Evolutionary conservation across 108 stramenopile species (phyloP).

Genomic region (Thalassiosira profunda): DNA sequence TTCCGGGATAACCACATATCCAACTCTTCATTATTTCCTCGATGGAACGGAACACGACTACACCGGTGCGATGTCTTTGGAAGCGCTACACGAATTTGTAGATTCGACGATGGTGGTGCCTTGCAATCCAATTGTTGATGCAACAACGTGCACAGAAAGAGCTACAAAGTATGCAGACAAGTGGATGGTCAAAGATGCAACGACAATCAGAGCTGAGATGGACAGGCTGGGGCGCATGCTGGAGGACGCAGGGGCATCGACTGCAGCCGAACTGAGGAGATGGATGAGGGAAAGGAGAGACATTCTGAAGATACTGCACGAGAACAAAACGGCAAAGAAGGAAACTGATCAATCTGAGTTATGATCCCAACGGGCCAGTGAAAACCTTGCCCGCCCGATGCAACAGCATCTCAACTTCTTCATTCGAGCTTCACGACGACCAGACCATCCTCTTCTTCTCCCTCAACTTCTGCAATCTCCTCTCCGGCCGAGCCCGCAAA

Average conservation of each 20-base stretch:
- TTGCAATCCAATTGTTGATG: constrained; percentile 41
- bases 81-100: constrained; percentile 57
- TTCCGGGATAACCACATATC: constrained; percentile 42
- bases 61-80: constrained; percentile 41
- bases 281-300: constrained; percentile 57
- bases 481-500: constrained; percentile 31
- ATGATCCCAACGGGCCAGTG: background rate
- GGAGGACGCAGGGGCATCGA: constrained; percentile 8
- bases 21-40: constrained; percentile 62
- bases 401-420: background rate
- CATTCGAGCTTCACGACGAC: background rate
- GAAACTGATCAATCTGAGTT: constrained; percentile 9
- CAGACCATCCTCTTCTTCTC: constrained; percentile 22
- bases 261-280: constrained; percentile 46
- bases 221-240: constrained; percentile 53
- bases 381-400: background rate
- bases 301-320: constrained; percentile 38
- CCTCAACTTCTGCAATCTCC: constrained; percentile 24
- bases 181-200: constrained; percentile 38
- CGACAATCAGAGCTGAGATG: constrained; percentile 41
- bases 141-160: constrained; percentile 48
- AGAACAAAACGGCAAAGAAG: background rate
- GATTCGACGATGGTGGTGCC: constrained; percentile 34
- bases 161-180: constrained; percentile 46
- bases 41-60: constrained; percentile 58